Percentiles rank a stretch among this genome's conserved stretches.
phyloP scores from a whole-genome alignment of 345 rosid species.

The Pistacia atlantica region DNA sequence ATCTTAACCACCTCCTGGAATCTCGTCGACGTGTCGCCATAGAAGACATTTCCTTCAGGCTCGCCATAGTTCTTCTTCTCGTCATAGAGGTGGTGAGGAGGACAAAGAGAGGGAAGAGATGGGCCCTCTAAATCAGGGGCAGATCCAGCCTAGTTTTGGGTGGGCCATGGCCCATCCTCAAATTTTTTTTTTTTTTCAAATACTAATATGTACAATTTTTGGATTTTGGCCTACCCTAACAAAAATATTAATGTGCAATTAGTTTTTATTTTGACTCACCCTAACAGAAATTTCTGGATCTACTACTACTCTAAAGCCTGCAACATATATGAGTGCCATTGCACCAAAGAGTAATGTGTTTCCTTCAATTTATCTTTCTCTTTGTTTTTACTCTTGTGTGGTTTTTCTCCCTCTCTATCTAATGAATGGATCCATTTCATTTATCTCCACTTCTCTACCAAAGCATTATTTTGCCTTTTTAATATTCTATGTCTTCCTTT shows the following conservation, averaged over 20 bases:
- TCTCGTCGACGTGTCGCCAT: too few species aligned
- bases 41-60: too few species aligned
- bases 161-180: too few species aligned
- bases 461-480: conserved; percentile 39
- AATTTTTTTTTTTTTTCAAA: too few species aligned
- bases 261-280: too few species aligned
- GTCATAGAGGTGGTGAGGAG: conserved; percentile 38
- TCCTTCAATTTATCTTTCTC: conserved; percentile 19
- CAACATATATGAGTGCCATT: conserved; percentile 74
- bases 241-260: too few species aligned
- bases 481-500: conserved; percentile 37
- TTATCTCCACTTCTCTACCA: conserved; percentile 36
- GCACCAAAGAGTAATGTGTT: conserved; percentile 37
- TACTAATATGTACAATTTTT: too few species aligned
- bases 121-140: conserved; percentile 35
- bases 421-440: conserved; percentile 54
- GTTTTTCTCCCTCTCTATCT: conserved; percentile 6
- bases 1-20: too few species aligned
- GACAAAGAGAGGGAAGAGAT: conserved; percentile 40
- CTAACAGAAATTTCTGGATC: too few species aligned
- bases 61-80: too few species aligned
- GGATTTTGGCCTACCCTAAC: too few species aligned
- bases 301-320: conserved; percentile 65
- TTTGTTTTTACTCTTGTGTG: conserved; percentile 22
- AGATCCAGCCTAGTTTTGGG: too few species aligned